phyloP scores from a whole-genome alignment of 2,329 filamentous ascomycete genomes.

The Rhexocercosporidium sp. region DNA sequence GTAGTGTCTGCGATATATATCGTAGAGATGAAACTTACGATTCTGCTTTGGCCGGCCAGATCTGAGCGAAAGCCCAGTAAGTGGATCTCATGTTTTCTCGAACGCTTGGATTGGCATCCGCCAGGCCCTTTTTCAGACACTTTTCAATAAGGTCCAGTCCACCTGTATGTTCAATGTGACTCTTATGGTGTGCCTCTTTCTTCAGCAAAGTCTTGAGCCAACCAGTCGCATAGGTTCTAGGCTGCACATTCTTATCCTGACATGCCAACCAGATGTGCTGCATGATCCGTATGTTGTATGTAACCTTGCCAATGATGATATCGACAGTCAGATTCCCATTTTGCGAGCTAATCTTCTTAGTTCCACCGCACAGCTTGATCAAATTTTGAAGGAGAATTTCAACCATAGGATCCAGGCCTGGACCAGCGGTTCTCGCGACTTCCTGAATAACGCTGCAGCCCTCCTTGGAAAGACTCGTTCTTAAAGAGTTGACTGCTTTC shows the following conservation, averaged over 20 bases:
- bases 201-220: constrained; percentile 87
- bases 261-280: constrained; percentile 83
- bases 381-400: constrained; percentile 89
- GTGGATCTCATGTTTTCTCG: constrained; percentile 84
- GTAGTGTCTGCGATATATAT: constrained; percentile 11
- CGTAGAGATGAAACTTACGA: constrained; percentile 55
- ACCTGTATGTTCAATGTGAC: constrained; percentile 81
- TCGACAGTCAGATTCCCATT: constrained; percentile 84
- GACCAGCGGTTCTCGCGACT: constrained; percentile 75
- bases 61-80: constrained; percentile 81
- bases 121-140: constrained; percentile 85
- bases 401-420: constrained; percentile 84
- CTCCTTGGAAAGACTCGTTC: constrained; percentile 89
- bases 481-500: constrained; percentile 80
- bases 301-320: constrained; percentile 76
- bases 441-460: constrained; percentile 86
- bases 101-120: constrained; percentile 87
- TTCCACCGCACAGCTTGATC: constrained; percentile 85
- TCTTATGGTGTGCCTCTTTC: constrained; percentile 79
- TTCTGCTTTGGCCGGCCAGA: constrained; percentile 81
- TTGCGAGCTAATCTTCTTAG: constrained; percentile 91
- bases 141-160: constrained; percentile 86
- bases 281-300: constrained; percentile 81
- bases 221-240: constrained; percentile 75
- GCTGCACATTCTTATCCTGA: constrained; percentile 93